These are phyloP conservation scores for Gymnopilus dilepis DNA, from an alignment of 768 basidiomycete genomes.

Conservation along the genomic window DNA sequence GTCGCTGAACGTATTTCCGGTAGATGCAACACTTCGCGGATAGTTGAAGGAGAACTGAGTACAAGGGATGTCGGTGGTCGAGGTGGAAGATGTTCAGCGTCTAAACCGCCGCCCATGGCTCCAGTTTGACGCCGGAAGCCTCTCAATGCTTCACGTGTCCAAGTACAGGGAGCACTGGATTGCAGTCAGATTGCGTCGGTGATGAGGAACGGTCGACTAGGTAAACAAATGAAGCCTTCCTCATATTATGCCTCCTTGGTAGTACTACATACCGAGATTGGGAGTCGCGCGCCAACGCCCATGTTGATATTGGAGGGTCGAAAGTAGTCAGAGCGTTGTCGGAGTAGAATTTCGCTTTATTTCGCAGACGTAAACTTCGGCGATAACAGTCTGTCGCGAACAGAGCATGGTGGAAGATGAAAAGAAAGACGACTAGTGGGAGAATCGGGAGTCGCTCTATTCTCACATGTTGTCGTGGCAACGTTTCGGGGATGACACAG, in stretches of 20 bases:
- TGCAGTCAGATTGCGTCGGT: slow-evolving; percentile 3
- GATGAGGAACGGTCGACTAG: not conserved
- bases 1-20: too few species aligned
- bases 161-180: not conserved
- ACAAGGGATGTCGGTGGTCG: slow-evolving; percentile 2
- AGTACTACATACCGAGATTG: too few species aligned
- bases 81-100: slow-evolving; percentile 8
- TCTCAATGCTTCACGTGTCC: slow-evolving; percentile 11
- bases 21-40: not conserved
- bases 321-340: too few species aligned
- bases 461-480: not conserved
- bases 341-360: too few species aligned
- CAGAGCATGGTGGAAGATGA: not conserved
- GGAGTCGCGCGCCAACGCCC: too few species aligned
- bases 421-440: not conserved
- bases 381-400: not conserved
- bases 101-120: slow-evolving; percentile 15
- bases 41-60: not conserved
- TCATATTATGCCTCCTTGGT: too few species aligned
- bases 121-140: slow-evolving; percentile 18
- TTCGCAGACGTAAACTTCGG: too few species aligned
- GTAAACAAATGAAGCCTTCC: not conserved
- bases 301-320: too few species aligned
- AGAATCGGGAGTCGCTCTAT: not conserved
- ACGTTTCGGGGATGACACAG: not conserved